Evolutionary conservation across 1,284 basidiomycete species (phyloP), one percentile per base, ranked within the genome.

Genomic region (Cutaneotrichosporon mucoides): DNA sequence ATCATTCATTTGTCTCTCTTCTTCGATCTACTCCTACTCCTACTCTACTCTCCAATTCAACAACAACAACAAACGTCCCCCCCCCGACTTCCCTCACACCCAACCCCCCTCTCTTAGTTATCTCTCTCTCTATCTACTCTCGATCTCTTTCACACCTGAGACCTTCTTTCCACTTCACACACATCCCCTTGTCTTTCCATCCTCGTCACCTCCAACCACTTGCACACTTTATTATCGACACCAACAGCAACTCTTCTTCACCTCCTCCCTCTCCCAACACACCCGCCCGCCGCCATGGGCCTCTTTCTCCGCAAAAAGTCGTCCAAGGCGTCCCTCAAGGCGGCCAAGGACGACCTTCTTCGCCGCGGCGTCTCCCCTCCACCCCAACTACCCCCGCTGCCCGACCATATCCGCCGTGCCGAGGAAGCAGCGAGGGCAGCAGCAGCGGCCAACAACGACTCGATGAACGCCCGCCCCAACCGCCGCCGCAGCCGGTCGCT

Each of bases 371-470:
- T 52, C n/a, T 59, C 57, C 13, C 59, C 62, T 2, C 62, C 62
- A 0, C 62, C 62, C 8, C 62, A 64, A 55, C 62, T 64, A 1
- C 62, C 62, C 2, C 62, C 62, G 3, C 62, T 64, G 11, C 62
- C 62, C 7, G 57, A 56, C 42, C 62, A 64, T 36, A 59, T 64
- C 41, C 56, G 59, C 5, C 55, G 59, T 4, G 55, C 59, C 9
- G 56, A 46, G 13, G 49, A 33, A 13, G 53, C 38, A 9, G 41
- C 16, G n/a, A n/a, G 16, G 47, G 40, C 38, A 24, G 7, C 54
- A 41, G 40, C 51, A 35, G 45, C 56, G 4, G 46, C 24, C 24
- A 24, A 24, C 24, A 24, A 24, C 24, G 24, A 24, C 24, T 24
- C 24, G 24, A 24, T 24, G 24, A 24, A 24, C 24, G 24, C 24